A percentile compares a stretch with the other conserved stretches of the same genome.
These are phyloP conservation scores for Emergomyces pasteurianus DNA, from an alignment of 2,329 filamentous ascomycete species.

Conservation along the genomic window DNA sequence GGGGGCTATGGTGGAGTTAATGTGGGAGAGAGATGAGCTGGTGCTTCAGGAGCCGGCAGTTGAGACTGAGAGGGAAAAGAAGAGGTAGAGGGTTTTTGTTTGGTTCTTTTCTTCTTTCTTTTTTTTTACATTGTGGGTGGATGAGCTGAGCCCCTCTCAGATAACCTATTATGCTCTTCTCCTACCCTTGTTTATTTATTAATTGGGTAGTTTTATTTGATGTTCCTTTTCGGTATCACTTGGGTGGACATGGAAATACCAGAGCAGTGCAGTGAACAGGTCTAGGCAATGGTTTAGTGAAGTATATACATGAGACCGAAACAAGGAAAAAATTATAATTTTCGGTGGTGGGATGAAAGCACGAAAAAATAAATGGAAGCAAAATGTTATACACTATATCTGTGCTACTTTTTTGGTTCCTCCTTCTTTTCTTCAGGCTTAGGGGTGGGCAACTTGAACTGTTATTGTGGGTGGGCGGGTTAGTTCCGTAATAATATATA, in stretches of 20 bases:
- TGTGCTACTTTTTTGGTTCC: slow-evolving; percentile 75
- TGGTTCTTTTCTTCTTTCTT: neutral
- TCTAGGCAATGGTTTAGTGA: neutral
- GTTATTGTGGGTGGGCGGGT: slow-evolving; percentile 7
- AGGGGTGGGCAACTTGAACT: slow-evolving; percentile 88
- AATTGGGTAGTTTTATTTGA: neutral
- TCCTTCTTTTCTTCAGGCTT: slow-evolving; percentile 90
- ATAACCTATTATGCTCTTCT: neutral
- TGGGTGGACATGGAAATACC: neutral
- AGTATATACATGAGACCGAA: neutral
- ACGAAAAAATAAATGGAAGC: neutral
- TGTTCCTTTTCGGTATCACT: neutral
- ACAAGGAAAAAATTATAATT: neutral
- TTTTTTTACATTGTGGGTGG: too few relatives aligned
- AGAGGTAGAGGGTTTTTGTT: neutral
- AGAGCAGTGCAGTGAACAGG: neutral
- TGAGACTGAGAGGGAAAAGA: slow-evolving; percentile 19
- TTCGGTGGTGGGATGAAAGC: neutral
- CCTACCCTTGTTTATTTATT: neutral
- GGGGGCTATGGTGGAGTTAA: slow-evolving; percentile 32
- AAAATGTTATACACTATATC: slow-evolving; percentile 9
- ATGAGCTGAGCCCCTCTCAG: neutral
- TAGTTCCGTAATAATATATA: slow-evolving; percentile 4
- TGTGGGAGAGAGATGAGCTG: slow-evolving; percentile 41
- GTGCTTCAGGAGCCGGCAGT: slow-evolving; percentile 21